Evolutionary conservation across 2,329 filamentous ascomycete species (phyloP).

Genomic region (Trichoderma hamatum): DNA sequence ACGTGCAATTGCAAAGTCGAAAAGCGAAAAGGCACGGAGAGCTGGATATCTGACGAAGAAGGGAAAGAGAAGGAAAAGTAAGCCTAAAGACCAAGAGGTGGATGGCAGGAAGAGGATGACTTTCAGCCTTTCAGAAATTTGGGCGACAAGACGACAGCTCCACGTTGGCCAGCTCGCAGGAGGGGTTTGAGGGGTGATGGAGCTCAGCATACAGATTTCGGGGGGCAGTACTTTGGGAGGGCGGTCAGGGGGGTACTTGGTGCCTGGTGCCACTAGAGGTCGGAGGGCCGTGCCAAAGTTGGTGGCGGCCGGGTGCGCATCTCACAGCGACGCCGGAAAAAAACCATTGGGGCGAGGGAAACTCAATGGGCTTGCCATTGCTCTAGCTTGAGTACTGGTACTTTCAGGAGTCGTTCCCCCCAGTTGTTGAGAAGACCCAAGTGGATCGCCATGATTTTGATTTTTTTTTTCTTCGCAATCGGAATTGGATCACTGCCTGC

Average conservation of each 20-base stretch:
- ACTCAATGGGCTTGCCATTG: conserved; percentile 10
- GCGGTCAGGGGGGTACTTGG: conserved; percentile 21
- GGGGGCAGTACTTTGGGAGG: conserved; percentile 23
- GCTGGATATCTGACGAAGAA: conserved; percentile 21
- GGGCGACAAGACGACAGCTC: conserved; percentile 30
- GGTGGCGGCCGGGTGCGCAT: conserved; percentile 11
- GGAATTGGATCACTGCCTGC: neutral
- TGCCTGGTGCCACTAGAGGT: conserved; percentile 12
- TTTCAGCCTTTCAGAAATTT: conserved; percentile 33
- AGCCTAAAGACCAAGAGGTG: conserved; percentile 23
- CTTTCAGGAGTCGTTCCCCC: conserved; percentile 14
- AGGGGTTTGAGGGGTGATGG: conserved; percentile 22
- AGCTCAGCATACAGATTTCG: conserved; percentile 17
- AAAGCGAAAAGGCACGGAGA: conserved; percentile 1
- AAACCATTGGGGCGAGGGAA: conserved; percentile 20
- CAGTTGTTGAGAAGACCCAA: conserved; percentile 26
- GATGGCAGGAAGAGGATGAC: conserved; percentile 28
- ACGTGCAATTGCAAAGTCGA: conserved; percentile 23
- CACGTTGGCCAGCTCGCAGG: conserved; percentile 27
- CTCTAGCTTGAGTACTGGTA: conserved; percentile 21
- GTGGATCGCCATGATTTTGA: conserved; percentile 23
- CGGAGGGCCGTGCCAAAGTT: conserved; percentile 4
- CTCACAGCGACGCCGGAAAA: neutral
- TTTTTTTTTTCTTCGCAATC: conserved; percentile 7
- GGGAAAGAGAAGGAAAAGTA: conserved; percentile 18